Evolutionary conservation across 139 green algal genomes (phyloP).

Genomic region (Mesotaenium endlicherianum): DNA sequence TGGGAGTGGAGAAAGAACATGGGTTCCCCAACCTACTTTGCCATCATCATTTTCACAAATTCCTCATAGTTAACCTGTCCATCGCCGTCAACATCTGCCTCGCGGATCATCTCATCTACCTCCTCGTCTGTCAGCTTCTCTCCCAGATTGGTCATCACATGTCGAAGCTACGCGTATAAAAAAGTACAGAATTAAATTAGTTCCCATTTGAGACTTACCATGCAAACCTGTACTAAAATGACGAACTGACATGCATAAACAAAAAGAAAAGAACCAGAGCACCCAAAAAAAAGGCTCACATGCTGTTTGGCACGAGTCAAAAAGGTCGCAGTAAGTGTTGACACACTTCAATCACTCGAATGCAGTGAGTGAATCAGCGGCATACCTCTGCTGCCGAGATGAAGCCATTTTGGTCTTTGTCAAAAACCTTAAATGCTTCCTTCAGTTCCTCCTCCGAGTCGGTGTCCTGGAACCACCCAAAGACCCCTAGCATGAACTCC

Average conservation of each 20-base stretch:
- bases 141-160: slow-evolving; percentile 98
- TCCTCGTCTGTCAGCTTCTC: slow-evolving; percentile 94
- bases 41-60: slow-evolving; percentile 73
- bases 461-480: slow-evolving; percentile 55
- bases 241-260: too few species aligned
- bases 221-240: too few species aligned
- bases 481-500: too few species aligned
- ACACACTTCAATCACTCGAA: too few species aligned
- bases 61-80: slow-evolving; percentile 71
- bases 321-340: too few species aligned
- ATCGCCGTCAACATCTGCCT: slow-evolving; percentile 71
- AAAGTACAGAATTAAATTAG: neutral
- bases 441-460: slow-evolving; percentile 96
- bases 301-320: too few species aligned
- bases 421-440: slow-evolving; percentile 99
- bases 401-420: slow-evolving; percentile 99
- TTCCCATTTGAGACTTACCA: too few species aligned
- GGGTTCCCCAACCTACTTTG: slow-evolving; percentile 64
- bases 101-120: slow-evolving; percentile 73
- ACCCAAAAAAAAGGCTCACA: neutral
- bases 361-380: too few species aligned
- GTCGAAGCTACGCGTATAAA: slow-evolving; percentile 72
- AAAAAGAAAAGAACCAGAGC: neutral
- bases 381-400: slow-evolving; percentile 89
- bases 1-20: too few species aligned